Evolutionary conservation across 2,329 filamentous ascomycete genomes (phyloP), one percentile per base, ranked within the genome.

Genomic region (Shiraia sp.): DNA sequence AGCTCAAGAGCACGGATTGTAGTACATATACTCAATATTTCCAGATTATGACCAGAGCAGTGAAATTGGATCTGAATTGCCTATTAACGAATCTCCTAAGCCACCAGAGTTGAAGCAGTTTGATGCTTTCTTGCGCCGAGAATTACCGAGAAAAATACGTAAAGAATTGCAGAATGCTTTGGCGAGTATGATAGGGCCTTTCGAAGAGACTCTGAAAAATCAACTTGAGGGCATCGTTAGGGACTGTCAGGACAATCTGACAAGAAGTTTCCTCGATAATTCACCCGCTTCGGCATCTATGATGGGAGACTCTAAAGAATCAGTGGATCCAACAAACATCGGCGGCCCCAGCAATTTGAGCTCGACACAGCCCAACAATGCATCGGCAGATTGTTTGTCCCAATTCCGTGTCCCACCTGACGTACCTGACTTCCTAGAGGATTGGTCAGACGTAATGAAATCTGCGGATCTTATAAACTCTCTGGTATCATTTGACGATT

Each of bases 191-290:
- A 17, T 39, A 8, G 38, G 43, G 7, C 34, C 38, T 4, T 30
- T 47, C 13, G 38, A 42, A 17, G 43, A 47, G 30, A 42, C 30
- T 9, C 26, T 47, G 19, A 47, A 47, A 16, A 42, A 41, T 12
- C 27, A 42, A 10, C 35, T 47, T 4, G 43, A 47, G 25, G 22
- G 27, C 16, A 40, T 47, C 12, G 27, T 47, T 6, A 29, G 38
- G 4, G 29, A 42, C 13, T 41, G 37, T 15, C 38, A 47, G 6
- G 43, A 47, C n/a, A 29, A 14, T 14, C 25, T 47, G n/a, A 38
- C 38, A 8, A 24, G 27, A 2, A 24, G 26, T 16, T 37, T n/a
- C 14, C 19, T 16, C 14, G 29, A 32, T 17, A 7, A 13, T 4
- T 13, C 14, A 13, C 10, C 9, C 14, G 9, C 14, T 12, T 12